Evolutionary conservation across 2,329 filamentous ascomycete genomes (phyloP), one percentile per base, ranked within the genome.

Genomic region (Hortaea werneckii): DNA sequence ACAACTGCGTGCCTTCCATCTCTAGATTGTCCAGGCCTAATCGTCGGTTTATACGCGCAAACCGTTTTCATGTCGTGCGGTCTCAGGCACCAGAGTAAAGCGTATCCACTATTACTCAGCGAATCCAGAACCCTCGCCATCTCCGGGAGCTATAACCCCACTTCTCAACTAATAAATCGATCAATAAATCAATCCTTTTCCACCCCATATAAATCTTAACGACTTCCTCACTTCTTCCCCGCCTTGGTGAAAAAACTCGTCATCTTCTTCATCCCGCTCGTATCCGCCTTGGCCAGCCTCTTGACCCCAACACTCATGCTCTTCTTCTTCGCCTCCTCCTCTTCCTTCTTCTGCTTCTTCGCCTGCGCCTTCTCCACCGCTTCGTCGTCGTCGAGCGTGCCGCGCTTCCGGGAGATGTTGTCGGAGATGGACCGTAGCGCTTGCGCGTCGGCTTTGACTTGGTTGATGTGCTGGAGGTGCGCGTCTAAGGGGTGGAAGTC

Each of bases 231-330:
- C 43, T 44, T 44, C 40, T 47, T 50, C 8, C 43, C 44, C 2
- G 50, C 69, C 68, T 90, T 94, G 49, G 80, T 80, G 65, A 98
- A 98, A 68, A 98, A 98, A 50, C 82, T 78, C 62, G 86, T 95
- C 77, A 98, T 78, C 72, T 96, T 98, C 76, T 85, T 92, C 92
- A 98, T 98, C 1, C 92, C 92, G 20, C 69, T 79, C 0, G 84
- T 89, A 67, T 96, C 85, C 41, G 89, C 90, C 69, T 96, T 98
- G 64, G 85, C 85, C 59, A 98, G 64, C 41, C 89, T 77, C 61
- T 81, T 82, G 1, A 95, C 79, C 0, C 80, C 89, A 28, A 80
- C 75, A 51, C 85, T 92, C 67, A 86, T 78, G 2, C 77, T 79
- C 68, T 94, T 89, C 67, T 82, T 89, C 64, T 79, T 83, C 69